Conservation (phyloP, 805 yeast genomes). For the Dipodascus geniculatus region DNA sequence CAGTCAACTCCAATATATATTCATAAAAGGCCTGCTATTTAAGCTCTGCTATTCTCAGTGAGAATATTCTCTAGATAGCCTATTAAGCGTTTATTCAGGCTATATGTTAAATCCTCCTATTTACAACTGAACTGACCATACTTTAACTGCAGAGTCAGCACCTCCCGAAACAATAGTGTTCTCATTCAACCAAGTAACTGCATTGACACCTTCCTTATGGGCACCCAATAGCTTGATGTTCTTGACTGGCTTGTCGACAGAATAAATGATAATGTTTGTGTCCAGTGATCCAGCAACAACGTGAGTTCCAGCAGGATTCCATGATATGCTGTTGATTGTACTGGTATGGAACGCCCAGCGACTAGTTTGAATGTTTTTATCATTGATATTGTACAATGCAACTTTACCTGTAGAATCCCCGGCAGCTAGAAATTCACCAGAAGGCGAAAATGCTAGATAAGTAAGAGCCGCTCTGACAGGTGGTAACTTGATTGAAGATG, state of each 20-base stretch:
- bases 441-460: constrained; percentile 55
- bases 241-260: constrained; percentile 66
- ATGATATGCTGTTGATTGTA: constrained; percentile 59
- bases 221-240: constrained; percentile 65
- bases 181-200: constrained; percentile 52
- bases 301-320: constrained; percentile 67
- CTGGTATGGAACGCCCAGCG: constrained; percentile 96
- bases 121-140: constrained; percentile 40
- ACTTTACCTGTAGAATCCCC: constrained; percentile 87
- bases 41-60: too few relatives aligned
- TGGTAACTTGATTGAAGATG: constrained; percentile 25
- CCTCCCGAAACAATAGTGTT: constrained; percentile 58
- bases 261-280: constrained; percentile 67
- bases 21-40: too few relatives aligned
- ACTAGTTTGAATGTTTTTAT: constrained; percentile 49
- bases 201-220: constrained; percentile 79
- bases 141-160: constrained; percentile 66
- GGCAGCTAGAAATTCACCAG: constrained; percentile 58
- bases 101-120: too few relatives aligned
- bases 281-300: constrained; percentile 77
- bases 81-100: too few relatives aligned
- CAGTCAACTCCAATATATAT: too few relatives aligned
- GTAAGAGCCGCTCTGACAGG: constrained; percentile 53
- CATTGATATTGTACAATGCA: constrained; percentile 47
- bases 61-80: too few relatives aligned